Conservation (phyloP, 331 rosid genomes). For the Quercus tomentella region DNA sequence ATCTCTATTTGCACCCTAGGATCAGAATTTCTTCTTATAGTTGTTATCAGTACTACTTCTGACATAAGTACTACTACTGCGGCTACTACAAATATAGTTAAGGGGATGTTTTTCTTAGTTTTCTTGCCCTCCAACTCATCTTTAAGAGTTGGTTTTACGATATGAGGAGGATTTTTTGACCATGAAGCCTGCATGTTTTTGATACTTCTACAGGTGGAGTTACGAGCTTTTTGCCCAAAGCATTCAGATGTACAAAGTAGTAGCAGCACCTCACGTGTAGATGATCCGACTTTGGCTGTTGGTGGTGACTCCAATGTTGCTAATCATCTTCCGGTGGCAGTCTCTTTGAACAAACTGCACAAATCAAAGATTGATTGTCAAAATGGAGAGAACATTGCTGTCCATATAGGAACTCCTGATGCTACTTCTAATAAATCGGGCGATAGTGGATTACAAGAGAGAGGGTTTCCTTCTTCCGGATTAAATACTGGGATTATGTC, state of each 20-base stretch:
- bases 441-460: slow-evolving; percentile 40
- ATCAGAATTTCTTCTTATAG: neutral
- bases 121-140: too few species aligned
- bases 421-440: slow-evolving; percentile 30
- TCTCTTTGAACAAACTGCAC: slow-evolving; percentile 24
- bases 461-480: slow-evolving; percentile 29
- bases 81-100: neutral
- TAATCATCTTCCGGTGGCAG: slow-evolving; percentile 36
- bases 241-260: slow-evolving; percentile 59
- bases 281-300: slow-evolving; percentile 35
- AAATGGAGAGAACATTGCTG: slow-evolving; percentile 45
- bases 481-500: slow-evolving; percentile 19
- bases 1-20: slow-evolving; percentile 6
- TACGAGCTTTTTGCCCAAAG: slow-evolving; percentile 88
- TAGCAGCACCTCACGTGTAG: slow-evolving; percentile 27
- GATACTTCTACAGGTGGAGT: slow-evolving; percentile 61
- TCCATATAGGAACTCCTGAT: slow-evolving; percentile 29
- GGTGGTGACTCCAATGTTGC: slow-evolving; percentile 43
- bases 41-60: neutral
- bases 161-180: neutral
- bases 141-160: slow-evolving; percentile 2
- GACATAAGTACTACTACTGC: neutral
- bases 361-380: slow-evolving; percentile 35
- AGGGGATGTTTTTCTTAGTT: neutral
- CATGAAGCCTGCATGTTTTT: neutral